phyloP scores from a whole-genome alignment of 2,329 filamentous ascomycete species.

The Talaromyces rugulosus region DNA sequence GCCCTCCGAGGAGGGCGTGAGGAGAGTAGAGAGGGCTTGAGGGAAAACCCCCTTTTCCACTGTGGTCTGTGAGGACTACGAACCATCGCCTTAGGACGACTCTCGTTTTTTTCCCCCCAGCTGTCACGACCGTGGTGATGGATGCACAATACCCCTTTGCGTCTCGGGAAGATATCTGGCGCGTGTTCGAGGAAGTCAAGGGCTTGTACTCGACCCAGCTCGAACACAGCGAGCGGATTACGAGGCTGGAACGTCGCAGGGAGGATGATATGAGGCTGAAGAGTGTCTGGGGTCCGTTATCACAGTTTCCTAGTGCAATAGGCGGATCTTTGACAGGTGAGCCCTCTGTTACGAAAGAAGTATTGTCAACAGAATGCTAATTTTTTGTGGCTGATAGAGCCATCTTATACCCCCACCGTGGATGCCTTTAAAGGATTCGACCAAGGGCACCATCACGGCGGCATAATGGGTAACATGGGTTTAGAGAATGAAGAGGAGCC shows the following conservation, averaged over 20 bases:
- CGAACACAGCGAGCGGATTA: slow-evolving; percentile 59
- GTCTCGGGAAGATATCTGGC: slow-evolving; percentile 62
- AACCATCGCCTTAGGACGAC: too few species aligned
- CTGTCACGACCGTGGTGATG: slow-evolving; percentile 39
- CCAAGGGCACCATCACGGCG: slow-evolving; percentile 73
- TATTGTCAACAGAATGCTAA: neutral
- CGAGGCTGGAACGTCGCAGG: slow-evolving; percentile 57
- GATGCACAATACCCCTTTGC: slow-evolving; percentile 62
- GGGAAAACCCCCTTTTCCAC: neutral
- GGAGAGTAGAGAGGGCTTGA: slow-evolving; percentile 15
- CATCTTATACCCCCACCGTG: slow-evolving; percentile 70
- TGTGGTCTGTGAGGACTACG: neutral
- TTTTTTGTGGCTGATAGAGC: slow-evolving; percentile 51
- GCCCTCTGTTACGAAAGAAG: slow-evolving; percentile 19
- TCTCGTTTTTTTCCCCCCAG: neutral
- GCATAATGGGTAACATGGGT: slow-evolving; percentile 73
- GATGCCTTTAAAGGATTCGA: slow-evolving; percentile 90
- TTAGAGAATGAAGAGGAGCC: slow-evolving; percentile 83
- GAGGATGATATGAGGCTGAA: slow-evolving; percentile 65
- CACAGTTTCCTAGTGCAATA: slow-evolving; percentile 82
- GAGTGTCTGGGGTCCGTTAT: slow-evolving; percentile 80
- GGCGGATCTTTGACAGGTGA: slow-evolving; percentile 81
- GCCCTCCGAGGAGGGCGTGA: slow-evolving; percentile 24
- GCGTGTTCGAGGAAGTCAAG: slow-evolving; percentile 59
- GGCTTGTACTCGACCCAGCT: slow-evolving; percentile 57